phyloP scores from a whole-genome alignment of 1,284 basidiomycete species.

The Cystobasidiaceae sp. region DNA sequence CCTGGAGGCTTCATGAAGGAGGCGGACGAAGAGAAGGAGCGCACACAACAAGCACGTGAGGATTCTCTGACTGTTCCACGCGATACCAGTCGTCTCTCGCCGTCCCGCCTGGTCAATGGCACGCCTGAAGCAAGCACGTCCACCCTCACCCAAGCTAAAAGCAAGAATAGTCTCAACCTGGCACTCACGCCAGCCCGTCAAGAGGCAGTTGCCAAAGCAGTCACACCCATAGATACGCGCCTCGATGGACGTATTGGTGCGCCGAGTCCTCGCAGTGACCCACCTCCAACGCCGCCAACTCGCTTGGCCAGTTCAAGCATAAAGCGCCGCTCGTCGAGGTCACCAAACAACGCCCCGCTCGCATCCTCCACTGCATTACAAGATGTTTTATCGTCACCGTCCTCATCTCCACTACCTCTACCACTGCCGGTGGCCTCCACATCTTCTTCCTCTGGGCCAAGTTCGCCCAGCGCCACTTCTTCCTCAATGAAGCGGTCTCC shows the following conservation, averaged over 20 bases:
- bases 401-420: not conserved
- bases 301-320: slow-evolving; percentile 11
- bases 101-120: not conserved
- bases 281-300: slow-evolving; percentile 26
- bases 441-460: not conserved
- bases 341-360: slow-evolving; percentile 1
- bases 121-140: not conserved
- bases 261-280: slow-evolving; percentile 4
- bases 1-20: slow-evolving; percentile 27
- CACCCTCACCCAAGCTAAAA: not conserved
- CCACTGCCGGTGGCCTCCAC: slow-evolving; percentile 15
- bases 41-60: not conserved
- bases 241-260: not conserved
- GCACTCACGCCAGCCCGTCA: not conserved
- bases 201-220: not conserved
- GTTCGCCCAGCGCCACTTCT: slow-evolving; percentile 1
- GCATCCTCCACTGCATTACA: not conserved
- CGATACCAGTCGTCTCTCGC: not conserved
- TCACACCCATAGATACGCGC: too few relatives aligned
- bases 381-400: slow-evolving; percentile 1
- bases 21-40: slow-evolving; percentile 4
- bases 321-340: slow-evolving; percentile 6
- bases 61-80: not conserved
- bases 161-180: slow-evolving; percentile 16
- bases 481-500: slow-evolving; percentile 24